phyloP scores from a whole-genome alignment of 1,139 yeast species.

The Starmera stellimalicola region DNA sequence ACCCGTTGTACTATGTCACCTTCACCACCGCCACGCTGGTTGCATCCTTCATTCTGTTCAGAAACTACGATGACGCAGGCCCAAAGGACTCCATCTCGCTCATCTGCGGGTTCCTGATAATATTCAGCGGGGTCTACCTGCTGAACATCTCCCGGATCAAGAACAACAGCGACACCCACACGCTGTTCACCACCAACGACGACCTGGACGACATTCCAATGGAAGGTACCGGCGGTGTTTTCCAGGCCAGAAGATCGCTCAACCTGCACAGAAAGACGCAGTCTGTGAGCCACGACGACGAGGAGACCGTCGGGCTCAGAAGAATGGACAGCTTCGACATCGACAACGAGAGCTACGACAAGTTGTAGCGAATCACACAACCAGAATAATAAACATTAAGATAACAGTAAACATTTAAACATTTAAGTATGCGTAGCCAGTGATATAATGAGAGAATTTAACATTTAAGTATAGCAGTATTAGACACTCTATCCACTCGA shows the following conservation, averaged over 20 bases:
- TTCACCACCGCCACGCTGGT: slow-evolving; percentile 82
- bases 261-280: slow-evolving; percentile 27
- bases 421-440: neutral
- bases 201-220: slow-evolving; percentile 69
- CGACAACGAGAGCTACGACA: slow-evolving; percentile 26
- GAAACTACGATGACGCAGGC: slow-evolving; percentile 80
- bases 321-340: slow-evolving; percentile 55
- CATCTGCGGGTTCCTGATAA: slow-evolving; percentile 77
- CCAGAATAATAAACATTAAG: neutral
- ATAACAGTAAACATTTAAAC: neutral
- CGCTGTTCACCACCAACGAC: slow-evolving; percentile 34
- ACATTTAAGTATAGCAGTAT: too few relatives aligned
- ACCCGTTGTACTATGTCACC: slow-evolving; percentile 84
- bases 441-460: neutral
- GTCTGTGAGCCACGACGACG: slow-evolving; percentile 19
- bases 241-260: slow-evolving; percentile 48
- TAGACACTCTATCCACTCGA: too few relatives aligned
- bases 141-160: slow-evolving; percentile 71
- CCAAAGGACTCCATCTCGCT: slow-evolving; percentile 79
- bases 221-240: slow-evolving; percentile 79
- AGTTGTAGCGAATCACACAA: slow-evolving; percentile 8
- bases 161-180: slow-evolving; percentile 15
- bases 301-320: slow-evolving; percentile 50
- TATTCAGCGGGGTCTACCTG: slow-evolving; percentile 80
- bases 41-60: slow-evolving; percentile 80